Evolutionary conservation across 768 basidiomycete genomes (phyloP), one percentile per base, ranked within the genome.

Genomic region (Naganishia kalamii): DNA sequence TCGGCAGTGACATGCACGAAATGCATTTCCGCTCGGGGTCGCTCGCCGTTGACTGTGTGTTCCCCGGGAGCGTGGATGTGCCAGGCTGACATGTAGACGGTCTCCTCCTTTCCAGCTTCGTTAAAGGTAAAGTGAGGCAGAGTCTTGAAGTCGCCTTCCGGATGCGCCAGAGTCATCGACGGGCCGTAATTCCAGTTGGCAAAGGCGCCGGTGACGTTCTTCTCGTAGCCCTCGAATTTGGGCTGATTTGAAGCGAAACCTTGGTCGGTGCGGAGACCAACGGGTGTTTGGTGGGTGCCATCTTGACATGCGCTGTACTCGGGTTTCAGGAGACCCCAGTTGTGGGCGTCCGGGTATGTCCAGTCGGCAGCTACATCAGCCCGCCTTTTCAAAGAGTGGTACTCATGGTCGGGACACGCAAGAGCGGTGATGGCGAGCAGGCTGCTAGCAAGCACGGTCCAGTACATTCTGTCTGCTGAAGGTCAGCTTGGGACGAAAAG

Each of bases 51-150:
- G 52, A 54, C 52, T 6, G 35, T 40, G n/a, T 54, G 52, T 21
- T 54, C 52, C 21, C 29, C 52, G 3, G 52, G 52, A 19, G 52
- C 33, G 19, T 54, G 52, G 52, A 40, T 37, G n/a, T 54, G 52
- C 33, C 32, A 37, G 7, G 32, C 52, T 21, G 19, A 35, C 33
- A 54, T 32, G 35, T 54, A 54, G 1, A 54, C 19, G 15, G 52
- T 54, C 7, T 8, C 19, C 10, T 35, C 21, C 19, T 35, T 2
- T 8, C 33, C 52, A 23, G 4, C 33, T 37, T 54, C 33, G 32
- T 54, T 35, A 23, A 54, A 54, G 10, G 17, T 37, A 21, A 40
- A 35, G n/a, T 40, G 11, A 2, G 52, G 52, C 6, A 54, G 21
- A 44, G 43, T 19, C 19, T 7, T 37, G 19, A 35, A 32, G 29